phyloP scores from a whole-genome alignment of 345 rosid species.

The Salix udensis region DNA sequence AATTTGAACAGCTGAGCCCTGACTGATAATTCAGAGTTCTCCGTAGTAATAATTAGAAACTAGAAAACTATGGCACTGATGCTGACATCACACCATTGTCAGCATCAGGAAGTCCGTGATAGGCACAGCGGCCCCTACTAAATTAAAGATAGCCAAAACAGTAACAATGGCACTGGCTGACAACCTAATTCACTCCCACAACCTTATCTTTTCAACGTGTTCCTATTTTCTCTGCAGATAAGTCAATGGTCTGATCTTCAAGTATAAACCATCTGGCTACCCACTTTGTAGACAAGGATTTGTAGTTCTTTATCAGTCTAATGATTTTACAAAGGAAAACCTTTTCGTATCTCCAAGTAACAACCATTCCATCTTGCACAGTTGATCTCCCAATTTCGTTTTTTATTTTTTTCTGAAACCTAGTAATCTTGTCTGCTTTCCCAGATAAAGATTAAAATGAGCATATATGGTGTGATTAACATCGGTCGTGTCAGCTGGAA shows the following conservation, averaged over 20 bases:
- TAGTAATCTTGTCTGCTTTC: neutral
- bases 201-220: neutral
- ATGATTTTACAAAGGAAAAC: neutral
- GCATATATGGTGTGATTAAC: neutral
- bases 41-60: neutral
- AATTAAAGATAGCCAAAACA: neutral
- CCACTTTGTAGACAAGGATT: neutral
- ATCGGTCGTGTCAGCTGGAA: neutral
- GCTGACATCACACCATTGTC: neutral
- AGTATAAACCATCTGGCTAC: neutral
- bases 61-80: neutral
- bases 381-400: neutral
- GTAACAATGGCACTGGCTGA: neutral
- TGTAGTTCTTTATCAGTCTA: no score
- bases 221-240: neutral
- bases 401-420: neutral
- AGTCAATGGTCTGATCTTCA: neutral
- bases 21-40: neutral
- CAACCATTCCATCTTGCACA: neutral
- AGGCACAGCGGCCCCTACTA: neutral
- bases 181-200: neutral
- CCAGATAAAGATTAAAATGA: no score
- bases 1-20: neutral
- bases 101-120: neutral
- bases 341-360: neutral